These are phyloP conservation scores for Podila verticillata DNA, from an alignment of 192 early-diverging fungal species.

Conservation along the genomic window DNA sequence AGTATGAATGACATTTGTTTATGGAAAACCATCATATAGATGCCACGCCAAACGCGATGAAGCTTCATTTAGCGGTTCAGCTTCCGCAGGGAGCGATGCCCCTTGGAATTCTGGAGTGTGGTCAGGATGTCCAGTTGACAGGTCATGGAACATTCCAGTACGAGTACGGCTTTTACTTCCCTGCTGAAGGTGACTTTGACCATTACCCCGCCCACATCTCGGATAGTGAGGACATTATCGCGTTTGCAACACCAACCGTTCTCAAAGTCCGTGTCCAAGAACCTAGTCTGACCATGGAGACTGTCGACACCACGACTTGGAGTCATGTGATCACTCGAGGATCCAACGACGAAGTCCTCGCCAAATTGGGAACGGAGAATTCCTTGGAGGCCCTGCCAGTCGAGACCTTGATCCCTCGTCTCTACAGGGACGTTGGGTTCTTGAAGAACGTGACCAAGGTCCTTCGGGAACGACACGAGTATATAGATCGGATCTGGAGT, in stretches of 20 bases:
- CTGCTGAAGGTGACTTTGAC: constrained; percentile 45
- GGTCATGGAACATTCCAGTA: constrained; percentile 38
- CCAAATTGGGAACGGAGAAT: constrained; percentile 12
- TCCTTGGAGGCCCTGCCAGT: constrained; percentile 21
- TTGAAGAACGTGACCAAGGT: constrained; percentile 35
- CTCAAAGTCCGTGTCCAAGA: constrained; percentile 26
- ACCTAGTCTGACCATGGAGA: neutral
- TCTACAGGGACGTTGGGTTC: constrained; percentile 16
- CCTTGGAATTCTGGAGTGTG: constrained; percentile 4
- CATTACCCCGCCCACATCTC: constrained; percentile 52
- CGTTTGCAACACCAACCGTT: constrained; percentile 19
- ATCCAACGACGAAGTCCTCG: constrained; percentile 12
- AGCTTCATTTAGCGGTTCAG: constrained; percentile 54
- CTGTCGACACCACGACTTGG: constrained; percentile 21
- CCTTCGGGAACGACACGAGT: constrained; percentile 31
- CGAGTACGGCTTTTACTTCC: constrained; percentile 59
- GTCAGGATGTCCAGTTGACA: constrained; percentile 20
- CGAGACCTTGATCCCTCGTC: constrained; percentile 31
- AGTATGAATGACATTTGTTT: too few relatives aligned
- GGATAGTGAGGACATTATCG: constrained; percentile 28
- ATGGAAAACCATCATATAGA: constrained; percentile 34
- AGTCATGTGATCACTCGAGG: constrained; percentile 16
- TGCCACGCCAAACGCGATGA: constrained; percentile 44
- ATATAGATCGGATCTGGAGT: constrained; percentile 41
- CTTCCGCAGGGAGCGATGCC: constrained; percentile 54